These are phyloP conservation scores for Malassezia slooffiae DNA, from an alignment of 1,284 basidiomycete genomes.

Conservation along the genomic window DNA sequence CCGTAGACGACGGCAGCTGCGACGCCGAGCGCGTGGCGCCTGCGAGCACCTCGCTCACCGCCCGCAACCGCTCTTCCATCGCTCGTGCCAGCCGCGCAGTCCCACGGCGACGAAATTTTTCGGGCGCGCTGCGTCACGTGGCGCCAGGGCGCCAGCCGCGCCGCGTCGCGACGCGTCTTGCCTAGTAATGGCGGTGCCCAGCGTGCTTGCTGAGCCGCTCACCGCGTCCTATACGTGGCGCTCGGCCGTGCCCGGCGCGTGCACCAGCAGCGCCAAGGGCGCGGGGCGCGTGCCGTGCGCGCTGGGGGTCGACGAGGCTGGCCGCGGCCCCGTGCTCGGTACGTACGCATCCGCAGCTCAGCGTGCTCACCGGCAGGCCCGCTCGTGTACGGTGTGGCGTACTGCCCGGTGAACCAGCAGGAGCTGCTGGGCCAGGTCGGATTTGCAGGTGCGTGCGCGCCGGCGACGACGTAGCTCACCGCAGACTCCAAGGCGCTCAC, in stretches of 20 bases:
- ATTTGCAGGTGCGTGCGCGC: constrained; percentile 60
- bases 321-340: constrained; percentile 82
- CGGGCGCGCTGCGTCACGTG: background rate
- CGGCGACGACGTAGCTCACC: background rate
- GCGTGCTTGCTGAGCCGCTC: constrained; percentile 9
- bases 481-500: constrained; percentile 84
- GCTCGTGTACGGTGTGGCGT: constrained; percentile 88
- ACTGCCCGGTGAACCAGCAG: constrained; percentile 71
- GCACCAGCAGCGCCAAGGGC: constrained; percentile 7
- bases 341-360: constrained; percentile 12
- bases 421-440: constrained; percentile 66
- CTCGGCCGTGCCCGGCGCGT: constrained; percentile 11
- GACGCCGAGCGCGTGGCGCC: constrained; percentile 20
- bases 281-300: constrained; percentile 27
- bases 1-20: constrained; percentile 49
- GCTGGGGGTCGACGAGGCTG: constrained; percentile 90
- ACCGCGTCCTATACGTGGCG: constrained; percentile 13
- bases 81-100: background rate
- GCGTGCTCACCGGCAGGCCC: constrained; percentile 52
- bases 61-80: constrained; percentile 11
- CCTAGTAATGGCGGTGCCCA: constrained; percentile 7
- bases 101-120: background rate
- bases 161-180: background rate
- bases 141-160: background rate
- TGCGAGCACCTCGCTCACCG: constrained; percentile 4